Evolutionary conservation across 2,329 filamentous ascomycete genomes (phyloP).

Genomic region (Ilyonectria mors-panacis): DNA sequence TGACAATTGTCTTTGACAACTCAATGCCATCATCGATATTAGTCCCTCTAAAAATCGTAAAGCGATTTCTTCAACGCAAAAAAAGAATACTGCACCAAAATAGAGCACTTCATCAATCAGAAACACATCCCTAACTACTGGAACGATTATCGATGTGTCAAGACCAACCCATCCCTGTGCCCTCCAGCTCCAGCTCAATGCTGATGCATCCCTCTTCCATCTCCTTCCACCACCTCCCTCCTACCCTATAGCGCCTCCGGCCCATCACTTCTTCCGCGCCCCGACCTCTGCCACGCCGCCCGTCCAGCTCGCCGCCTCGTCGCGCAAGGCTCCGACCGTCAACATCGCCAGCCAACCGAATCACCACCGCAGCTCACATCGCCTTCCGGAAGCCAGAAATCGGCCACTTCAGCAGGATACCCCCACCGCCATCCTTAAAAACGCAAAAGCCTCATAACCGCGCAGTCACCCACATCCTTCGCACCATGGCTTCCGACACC

Average conservation of each 20-base stretch:
- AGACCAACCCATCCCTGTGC: background rate
- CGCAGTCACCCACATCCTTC: background rate
- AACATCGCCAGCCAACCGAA: background rate
- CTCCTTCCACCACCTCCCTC: background rate
- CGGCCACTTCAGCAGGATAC: background rate
- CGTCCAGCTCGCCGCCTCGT: constrained; percentile 27
- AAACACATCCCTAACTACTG: background rate
- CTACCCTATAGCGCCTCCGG: constrained; percentile 29
- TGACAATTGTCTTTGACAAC: too few species aligned
- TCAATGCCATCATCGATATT: too few species aligned
- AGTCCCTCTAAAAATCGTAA: too few species aligned
- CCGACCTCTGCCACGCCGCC: constrained; percentile 1
- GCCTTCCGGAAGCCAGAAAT: too few species aligned
- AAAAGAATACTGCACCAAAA: background rate
- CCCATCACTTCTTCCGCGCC: constrained; percentile 35
- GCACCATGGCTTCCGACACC: constrained; percentile 45
- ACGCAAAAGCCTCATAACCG: background rate
- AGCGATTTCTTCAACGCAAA: too few species aligned
- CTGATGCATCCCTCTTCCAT: background rate
- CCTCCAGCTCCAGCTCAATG: background rate
- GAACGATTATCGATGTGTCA: background rate
- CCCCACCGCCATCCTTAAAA: background rate
- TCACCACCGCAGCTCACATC: background rate
- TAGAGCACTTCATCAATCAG: background rate
- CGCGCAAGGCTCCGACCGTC: constrained; percentile 34